phyloP scores from a whole-genome alignment of 139 green algal species.

The Haematococcus sp. region DNA sequence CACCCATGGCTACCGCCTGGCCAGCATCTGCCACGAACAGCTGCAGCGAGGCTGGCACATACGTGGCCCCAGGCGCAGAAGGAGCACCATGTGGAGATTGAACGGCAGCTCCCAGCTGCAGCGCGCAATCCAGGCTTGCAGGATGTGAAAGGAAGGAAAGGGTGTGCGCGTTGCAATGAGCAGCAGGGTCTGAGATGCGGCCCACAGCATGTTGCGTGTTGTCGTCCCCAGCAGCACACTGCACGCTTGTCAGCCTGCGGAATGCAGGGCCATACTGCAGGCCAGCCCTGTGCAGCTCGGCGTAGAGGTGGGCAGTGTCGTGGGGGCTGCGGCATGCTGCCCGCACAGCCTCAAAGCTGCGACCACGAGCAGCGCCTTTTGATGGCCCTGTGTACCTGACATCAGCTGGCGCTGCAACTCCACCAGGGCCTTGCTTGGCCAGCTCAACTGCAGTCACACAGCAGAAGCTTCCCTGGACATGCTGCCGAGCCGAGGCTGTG shows the following conservation, averaged over 20 bases:
- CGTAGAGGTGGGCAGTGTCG: constrained; percentile 61
- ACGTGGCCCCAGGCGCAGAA: constrained; percentile 3
- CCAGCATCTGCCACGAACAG: constrained; percentile 12
- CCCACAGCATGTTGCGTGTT: not conserved
- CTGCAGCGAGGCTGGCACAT: constrained; percentile 29
- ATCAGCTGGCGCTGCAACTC: too few relatives aligned
- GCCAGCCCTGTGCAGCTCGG: constrained; percentile 60
- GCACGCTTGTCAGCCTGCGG: constrained; percentile 70
- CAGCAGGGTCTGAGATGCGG: not conserved
- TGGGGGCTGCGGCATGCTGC: constrained; percentile 26
- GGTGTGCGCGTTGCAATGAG: not conserved
- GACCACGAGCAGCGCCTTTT: too few relatives aligned
- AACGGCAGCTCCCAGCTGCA: constrained; percentile 60
- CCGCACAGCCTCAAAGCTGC: constrained; percentile 7
- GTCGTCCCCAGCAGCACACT: constrained; percentile 27
- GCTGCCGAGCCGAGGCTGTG: not conserved
- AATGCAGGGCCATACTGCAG: constrained; percentile 86
- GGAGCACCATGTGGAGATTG: not conserved
- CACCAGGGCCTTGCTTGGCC: not conserved
- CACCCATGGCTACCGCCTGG: not conserved
- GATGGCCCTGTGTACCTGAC: too few relatives aligned
- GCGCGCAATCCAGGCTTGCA: constrained; percentile 43
- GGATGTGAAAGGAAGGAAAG: constrained; percentile 31
- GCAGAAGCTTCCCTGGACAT: not conserved
- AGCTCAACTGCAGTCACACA: not conserved